Base-by-base conservation (phyloP, 805 yeast genomes). In the Nematodospora valgi region DNA sequence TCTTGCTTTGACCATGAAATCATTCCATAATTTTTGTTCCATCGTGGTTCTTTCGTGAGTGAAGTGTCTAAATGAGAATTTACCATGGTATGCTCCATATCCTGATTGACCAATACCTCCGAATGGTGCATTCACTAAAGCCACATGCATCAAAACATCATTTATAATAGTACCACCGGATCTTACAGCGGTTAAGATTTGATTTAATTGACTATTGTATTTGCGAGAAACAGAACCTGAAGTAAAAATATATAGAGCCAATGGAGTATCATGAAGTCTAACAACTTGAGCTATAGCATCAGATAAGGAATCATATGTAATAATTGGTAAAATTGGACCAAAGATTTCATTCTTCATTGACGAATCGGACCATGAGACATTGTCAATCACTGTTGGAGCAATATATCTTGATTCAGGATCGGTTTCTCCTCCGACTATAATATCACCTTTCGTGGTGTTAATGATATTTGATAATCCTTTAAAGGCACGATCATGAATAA, bases 31-130 rank as follows among this genome's bases (percentile, higher is more conserved):
- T 12, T 82, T 80, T 54, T 82, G 86, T 32, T 68, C 72, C 44
- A 85, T 53, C 2, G 80, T 65, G 0, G 88, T 74, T 48, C 95
- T 73, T 51, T 75, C 76, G 54, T 86, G 95, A 2, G 87, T 74
- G 52, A 89, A 88, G 11, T 82, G 67, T 22, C 58, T 47, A 58
- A 52, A 67, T 2, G 59, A 54, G 23, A 35, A 68, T 43, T 58
- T 61, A 3, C 96, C 96, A 52, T 88, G 96, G 59, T 87, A 88
- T 22, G 72, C 62, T 7, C 96, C 97, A 38, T 67, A 64, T 1
- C 97, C 97, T 0, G 95, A 86, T 11, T 54, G 54, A n/a, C 97
- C 96, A 38, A 88, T 62, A 20, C 98, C 97, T 22, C 97, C 97
- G 59, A 89, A 89, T 16, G 97, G 96, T 3, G 86, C 75, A 32